phyloP scores from a whole-genome alignment of 2,329 filamentous ascomycete genomes.

The Lizonia empirigonia region DNA sequence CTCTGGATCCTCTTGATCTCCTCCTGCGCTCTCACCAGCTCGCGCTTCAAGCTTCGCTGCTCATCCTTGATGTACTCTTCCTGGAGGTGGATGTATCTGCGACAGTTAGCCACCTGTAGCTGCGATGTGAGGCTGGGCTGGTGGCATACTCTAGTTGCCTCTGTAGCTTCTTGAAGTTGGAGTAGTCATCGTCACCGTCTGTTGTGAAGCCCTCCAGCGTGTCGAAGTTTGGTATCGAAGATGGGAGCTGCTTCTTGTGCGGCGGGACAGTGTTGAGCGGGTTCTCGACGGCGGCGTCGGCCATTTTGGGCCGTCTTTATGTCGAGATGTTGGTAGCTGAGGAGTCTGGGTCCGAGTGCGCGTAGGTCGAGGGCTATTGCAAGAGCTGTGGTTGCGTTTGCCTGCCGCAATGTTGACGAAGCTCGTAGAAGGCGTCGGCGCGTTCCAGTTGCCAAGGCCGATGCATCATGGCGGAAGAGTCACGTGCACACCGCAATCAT shows the following conservation, averaged over 20 bases:
- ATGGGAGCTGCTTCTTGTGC: constrained; percentile 79
- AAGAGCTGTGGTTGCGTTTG: constrained; percentile 16
- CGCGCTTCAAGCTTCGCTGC: constrained; percentile 95
- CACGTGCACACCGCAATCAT: background rate
- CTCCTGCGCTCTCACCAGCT: constrained; percentile 95
- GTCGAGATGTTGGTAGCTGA: background rate
- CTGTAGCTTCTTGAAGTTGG: constrained; percentile 93
- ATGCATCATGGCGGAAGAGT: constrained; percentile 5
- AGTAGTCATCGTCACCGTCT: constrained; percentile 91
- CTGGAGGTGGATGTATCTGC: constrained; percentile 90
- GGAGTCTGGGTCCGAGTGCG: background rate
- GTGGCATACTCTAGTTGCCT: constrained; percentile 83
- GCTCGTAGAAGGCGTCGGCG: constrained; percentile 36
- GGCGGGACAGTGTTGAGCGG: constrained; percentile 73
- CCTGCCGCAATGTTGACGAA: constrained; percentile 33
- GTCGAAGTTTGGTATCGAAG: constrained; percentile 86
- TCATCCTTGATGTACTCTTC: constrained; percentile 99
- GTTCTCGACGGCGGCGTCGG: constrained; percentile 84
- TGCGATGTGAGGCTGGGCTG: background rate
- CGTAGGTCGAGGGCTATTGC: constrained; percentile 3
- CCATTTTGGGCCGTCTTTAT: constrained; percentile 63
- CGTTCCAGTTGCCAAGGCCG: constrained; percentile 28
- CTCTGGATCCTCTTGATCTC: constrained; percentile 99
- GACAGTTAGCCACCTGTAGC: constrained; percentile 34
- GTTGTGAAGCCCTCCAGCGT: constrained; percentile 81